Evolutionary conservation across 805 yeast species (phyloP).

Genomic region (Yamadazyma nakazawae): DNA sequence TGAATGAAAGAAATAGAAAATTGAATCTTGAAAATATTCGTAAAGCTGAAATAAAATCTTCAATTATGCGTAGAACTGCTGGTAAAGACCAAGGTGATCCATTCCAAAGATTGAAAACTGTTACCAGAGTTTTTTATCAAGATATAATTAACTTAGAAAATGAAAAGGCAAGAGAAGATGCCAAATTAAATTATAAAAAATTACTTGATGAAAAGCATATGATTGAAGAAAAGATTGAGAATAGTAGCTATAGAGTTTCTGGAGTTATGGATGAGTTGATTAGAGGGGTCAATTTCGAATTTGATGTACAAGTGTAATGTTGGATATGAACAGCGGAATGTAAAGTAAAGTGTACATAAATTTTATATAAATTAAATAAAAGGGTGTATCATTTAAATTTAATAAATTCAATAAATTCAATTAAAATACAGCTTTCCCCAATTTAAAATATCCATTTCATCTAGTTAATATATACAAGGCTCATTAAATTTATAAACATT

Average conservation of each 20-base stretch:
- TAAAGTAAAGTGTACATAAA: too few relatives aligned
- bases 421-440: too few relatives aligned
- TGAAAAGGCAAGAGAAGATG: slow-evolving; percentile 55
- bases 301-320: slow-evolving; percentile 10
- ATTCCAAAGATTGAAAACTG: slow-evolving; percentile 84
- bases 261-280: slow-evolving; percentile 57
- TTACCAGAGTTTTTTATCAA: slow-evolving; percentile 75
- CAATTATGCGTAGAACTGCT: slow-evolving; percentile 48
- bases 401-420: too few relatives aligned
- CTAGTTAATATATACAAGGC: slow-evolving; percentile 2
- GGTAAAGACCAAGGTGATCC: slow-evolving; percentile 64
- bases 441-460: background rate
- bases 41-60: slow-evolving; percentile 69
- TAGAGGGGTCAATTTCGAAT: slow-evolving; percentile 40
- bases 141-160: slow-evolving; percentile 55
- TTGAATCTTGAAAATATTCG: slow-evolving; percentile 74
- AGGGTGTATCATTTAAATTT: too few relatives aligned
- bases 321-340: background rate
- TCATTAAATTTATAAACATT: background rate
- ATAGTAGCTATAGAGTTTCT: slow-evolving; percentile 53
- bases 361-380: too few relatives aligned
- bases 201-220: slow-evolving; percentile 39
- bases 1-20: slow-evolving; percentile 82
- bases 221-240: slow-evolving; percentile 44
- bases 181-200: slow-evolving; percentile 42